Conservation (phyloP, 768 basidiomycete species). For the Hydnomerulius pinastri region DNA sequence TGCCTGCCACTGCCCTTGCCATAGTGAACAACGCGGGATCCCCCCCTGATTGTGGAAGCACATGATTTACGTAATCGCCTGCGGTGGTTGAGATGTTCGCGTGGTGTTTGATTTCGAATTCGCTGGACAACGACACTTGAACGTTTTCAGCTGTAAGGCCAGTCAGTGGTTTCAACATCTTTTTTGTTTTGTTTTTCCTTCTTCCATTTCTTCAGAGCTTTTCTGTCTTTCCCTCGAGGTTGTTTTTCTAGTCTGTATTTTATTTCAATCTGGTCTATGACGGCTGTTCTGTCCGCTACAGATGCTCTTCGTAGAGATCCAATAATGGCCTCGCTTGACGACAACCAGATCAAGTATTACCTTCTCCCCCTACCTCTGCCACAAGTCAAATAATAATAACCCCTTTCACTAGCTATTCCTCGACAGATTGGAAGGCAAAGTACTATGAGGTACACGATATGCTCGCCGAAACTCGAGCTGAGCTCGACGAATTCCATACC, state of each 20-base stretch:
- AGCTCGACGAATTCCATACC: constrained; percentile 85
- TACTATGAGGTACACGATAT: constrained; percentile 84
- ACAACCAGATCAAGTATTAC: constrained; percentile 61
- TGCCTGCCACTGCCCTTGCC: too few relatives aligned
- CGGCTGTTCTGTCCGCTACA: constrained; percentile 63
- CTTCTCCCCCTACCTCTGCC: constrained; percentile 11
- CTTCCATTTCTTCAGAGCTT: constrained; percentile 5
- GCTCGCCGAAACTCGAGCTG: constrained; percentile 79
- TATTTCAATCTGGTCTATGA: constrained; percentile 43
- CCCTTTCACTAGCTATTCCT: constrained; percentile 47
- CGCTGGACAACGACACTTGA: background rate
- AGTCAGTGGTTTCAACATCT: background rate
- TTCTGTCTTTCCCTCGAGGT: constrained; percentile 6
- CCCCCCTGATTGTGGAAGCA: background rate
- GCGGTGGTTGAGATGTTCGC: background rate
- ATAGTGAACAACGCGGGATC: too few relatives aligned
- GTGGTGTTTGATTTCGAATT: background rate
- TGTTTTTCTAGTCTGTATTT: constrained; percentile 26
- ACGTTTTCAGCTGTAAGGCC: constrained; percentile 1
- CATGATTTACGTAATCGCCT: constrained; percentile 3
- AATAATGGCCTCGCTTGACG: constrained; percentile 62
- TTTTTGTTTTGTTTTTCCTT: constrained; percentile 13
- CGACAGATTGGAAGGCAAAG: constrained; percentile 75
- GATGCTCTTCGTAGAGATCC: constrained; percentile 61
- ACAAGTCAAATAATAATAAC: constrained; percentile 17